These are phyloP conservation scores for Trebouxia sp. DNA, from an alignment of 139 green algal genomes.

Conservation along the genomic window DNA sequence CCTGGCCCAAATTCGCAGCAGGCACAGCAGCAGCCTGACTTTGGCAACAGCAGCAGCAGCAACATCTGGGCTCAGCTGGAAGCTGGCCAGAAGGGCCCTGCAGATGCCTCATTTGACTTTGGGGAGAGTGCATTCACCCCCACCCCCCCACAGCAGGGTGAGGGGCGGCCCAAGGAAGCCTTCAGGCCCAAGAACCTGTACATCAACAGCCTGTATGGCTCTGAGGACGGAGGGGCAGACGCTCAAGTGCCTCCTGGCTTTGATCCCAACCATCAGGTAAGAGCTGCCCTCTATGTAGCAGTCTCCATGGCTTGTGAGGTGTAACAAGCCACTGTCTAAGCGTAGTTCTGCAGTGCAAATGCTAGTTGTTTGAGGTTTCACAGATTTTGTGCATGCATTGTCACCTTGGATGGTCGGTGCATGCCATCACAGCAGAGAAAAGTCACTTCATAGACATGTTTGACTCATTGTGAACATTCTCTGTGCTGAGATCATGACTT, in stretches of 20 bases:
- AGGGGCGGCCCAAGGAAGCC: not conserved
- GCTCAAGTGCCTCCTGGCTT: not conserved
- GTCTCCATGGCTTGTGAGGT: too few species aligned
- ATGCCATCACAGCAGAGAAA: not conserved
- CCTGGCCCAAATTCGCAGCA: not conserved
- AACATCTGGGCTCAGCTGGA: constrained; percentile 12
- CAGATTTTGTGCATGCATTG: too few species aligned
- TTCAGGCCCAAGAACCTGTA: not conserved
- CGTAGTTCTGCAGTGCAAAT: too few species aligned
- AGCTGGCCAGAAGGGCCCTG: not conserved
- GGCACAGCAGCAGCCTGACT: not conserved
- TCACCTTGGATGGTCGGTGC: too few species aligned
- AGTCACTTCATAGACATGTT: not conserved
- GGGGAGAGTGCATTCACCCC: not conserved
- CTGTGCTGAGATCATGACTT: not conserved
- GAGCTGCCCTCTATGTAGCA: too few species aligned
- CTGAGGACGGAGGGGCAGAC: not conserved
- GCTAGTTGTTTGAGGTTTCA: too few species aligned
- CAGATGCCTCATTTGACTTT: not conserved
- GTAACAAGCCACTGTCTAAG: too few species aligned
- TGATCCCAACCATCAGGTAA: not conserved
- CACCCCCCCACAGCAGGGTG: not conserved
- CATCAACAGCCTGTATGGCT: constrained; percentile 19
- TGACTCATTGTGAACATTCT: not conserved
- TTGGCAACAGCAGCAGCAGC: not conserved